Conservation (phyloP, 1,284 basidiomycete genomes). For the Cystobasidium sp. region DNA sequence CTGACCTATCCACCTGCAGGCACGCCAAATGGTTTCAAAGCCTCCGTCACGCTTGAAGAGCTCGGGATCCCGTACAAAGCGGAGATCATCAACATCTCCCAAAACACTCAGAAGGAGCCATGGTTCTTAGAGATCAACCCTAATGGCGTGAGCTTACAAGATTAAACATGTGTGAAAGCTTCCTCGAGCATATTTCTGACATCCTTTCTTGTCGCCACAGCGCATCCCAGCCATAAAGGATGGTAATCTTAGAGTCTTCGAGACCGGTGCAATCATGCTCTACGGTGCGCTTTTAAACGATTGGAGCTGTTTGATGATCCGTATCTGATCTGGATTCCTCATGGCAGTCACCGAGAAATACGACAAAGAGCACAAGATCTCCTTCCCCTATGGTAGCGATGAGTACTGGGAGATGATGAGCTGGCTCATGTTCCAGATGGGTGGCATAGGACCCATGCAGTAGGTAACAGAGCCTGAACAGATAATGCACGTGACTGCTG, state of each 20-base stretch:
- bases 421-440: constrained; percentile 44
- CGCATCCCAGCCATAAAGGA: constrained; percentile 43
- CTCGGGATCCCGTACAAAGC: constrained; percentile 45
- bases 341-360: constrained; percentile 46
- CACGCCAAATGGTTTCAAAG: constrained; percentile 41
- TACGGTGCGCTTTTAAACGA: constrained; percentile 17
- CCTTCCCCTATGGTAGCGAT: constrained; percentile 29
- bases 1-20: not conserved
- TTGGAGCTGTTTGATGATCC: not conserved
- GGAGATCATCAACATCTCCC: constrained; percentile 44
- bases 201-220: constrained; percentile 14
- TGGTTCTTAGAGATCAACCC: constrained; percentile 42
- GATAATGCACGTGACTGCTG: not conserved
- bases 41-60: constrained; percentile 38
- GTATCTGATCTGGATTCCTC: constrained; percentile 7
- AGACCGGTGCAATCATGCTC: constrained; percentile 46
- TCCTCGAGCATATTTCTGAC: not conserved
- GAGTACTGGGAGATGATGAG: constrained; percentile 41
- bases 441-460: constrained; percentile 45
- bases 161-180: not conserved
- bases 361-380: constrained; percentile 42
- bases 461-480: not conserved
- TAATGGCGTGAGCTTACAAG: constrained; percentile 22
- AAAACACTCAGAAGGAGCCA: constrained; percentile 45
- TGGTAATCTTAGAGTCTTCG: constrained; percentile 45